Base-by-base conservation (phyloP, 1,139 yeast species). In the Blastobotrys serpentis region DNA sequence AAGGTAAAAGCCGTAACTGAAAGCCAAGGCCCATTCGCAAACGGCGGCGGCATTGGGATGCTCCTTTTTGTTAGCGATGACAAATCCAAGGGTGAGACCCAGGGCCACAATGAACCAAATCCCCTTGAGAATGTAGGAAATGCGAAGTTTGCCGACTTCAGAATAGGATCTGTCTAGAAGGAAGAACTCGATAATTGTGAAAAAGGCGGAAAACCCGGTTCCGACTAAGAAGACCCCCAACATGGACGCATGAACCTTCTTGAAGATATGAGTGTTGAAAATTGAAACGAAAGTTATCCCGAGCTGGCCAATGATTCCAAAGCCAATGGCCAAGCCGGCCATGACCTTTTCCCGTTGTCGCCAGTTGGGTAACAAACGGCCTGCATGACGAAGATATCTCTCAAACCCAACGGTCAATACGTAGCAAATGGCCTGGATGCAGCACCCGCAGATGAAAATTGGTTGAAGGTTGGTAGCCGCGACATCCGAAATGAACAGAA, bases 391-490 rank as follows among this genome's bases (percentile, higher is more conserved):
- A 43, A 85, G 69, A 52, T 72, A 73, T 47, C 73, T 72, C 59
- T 83, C 90, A 63, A 80, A 71, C n/a, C 73, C 63, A 42, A 82
- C 68, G 0, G 90, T 76, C n/a, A 87, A 76, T 36, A 81, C 81
- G 59, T 81, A 86, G 60, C 86, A 82, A 13, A 86, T 71, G 16
- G 89, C 95, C 69, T 87, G 95, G 64, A 82, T 76, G 0, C 83
- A 87, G 2, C 86, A 73, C 62, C 95, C 82, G n/a, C 86, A 71
- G 41, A 89, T 87, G 67, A 89, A 89, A 17, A 88, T 68, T 1
- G 96, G 95, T 62, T 87, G 86, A 47, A 87, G 71, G 59, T 82
- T 82, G 1, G 95, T 85, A 11, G 96, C 96, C 4, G 90, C 96
- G 48, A 88, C 76, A 62, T 88, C 88, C 8, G 95, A 85, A 44